Conservation (phyloP, 306 rosid genomes). For the Gillenia trifoliata region DNA sequence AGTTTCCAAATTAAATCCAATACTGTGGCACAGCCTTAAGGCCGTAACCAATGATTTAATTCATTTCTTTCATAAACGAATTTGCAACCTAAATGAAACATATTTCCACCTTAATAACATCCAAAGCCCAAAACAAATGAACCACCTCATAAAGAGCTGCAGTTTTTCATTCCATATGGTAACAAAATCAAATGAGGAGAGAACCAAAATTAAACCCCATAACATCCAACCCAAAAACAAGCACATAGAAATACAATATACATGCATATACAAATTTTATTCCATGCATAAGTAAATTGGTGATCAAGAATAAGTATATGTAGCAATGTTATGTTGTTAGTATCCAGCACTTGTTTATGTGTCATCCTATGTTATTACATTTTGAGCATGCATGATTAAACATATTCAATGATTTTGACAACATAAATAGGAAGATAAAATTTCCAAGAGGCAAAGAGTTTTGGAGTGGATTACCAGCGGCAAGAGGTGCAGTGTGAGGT, state of each 20-base stretch:
- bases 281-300: not conserved
- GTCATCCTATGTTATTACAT: no score
- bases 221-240: not conserved
- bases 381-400: not conserved
- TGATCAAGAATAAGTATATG: not conserved
- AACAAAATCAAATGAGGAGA: no score
- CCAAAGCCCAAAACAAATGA: not conserved
- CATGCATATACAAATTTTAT: not conserved
- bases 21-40: not conserved
- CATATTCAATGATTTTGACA: not conserved
- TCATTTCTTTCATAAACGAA: not conserved
- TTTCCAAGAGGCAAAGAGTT: not conserved
- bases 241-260: not conserved
- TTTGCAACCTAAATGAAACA: not conserved
- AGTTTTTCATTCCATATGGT: not conserved
- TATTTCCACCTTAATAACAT: not conserved
- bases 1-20: not conserved
- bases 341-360: no score
- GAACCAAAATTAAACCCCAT: not conserved
- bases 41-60: not conserved
- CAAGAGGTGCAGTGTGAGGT: not conserved
- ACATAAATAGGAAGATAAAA: not conserved
- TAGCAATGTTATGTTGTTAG: not conserved
- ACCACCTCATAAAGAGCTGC: not conserved
- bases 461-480: not conserved